Base-by-base conservation (phyloP, 768 basidiomycete genomes). In the Amanita rubescens region DNA sequence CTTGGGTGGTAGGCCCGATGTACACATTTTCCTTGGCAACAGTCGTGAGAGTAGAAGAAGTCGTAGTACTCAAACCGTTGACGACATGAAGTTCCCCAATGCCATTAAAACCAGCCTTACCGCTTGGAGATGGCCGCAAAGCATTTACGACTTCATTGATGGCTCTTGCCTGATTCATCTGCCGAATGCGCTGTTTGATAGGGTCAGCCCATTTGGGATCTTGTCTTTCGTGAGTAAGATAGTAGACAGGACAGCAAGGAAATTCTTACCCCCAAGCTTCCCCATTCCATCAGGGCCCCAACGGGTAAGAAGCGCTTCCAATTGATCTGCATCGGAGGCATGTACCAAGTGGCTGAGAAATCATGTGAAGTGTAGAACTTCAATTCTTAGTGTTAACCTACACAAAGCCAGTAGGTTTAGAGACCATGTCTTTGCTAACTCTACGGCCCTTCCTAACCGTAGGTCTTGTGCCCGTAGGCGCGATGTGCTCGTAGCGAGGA, bases 221-320 rank as follows among this genome's bases (percentile, higher is more conserved):
- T 92, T 60, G 60, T 17, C 15, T 27, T 35, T 46, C 19, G 20
- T 53, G 32, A 53, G 52, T 10, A 12, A 12, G 11, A 25, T 58
- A 52, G 53, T 38, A 55, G 55, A 44, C 37, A 49, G 57, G 54
- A 56, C 48, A 55, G 55, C 46, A 52, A 41, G 46, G 45, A 62
- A 54, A 37, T 47, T 50, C 82, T 70, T 62, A 91, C 91, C 86
- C 72, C 87, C 90, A 48, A 94, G 72, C 69, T 94, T 94, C 55
- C 90, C 90, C 67, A 90, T 70, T 37, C 90, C 85, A 69, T 94
- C 92, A 42, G 87, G 86, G 34, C 87, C 86, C 91, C 93, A 94
- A 53, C 90, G 80, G 59, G 80, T 84, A 46, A 94, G 82, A 55
- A 94, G 76, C 22, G 87, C 91, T 67, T 90, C 88, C 32, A 89